A percentile compares a stretch with the other conserved stretches of the same genome.
Conservation (phyloP, 169 alveolate genomes). For the Amoebophrya sp. region DNA sequence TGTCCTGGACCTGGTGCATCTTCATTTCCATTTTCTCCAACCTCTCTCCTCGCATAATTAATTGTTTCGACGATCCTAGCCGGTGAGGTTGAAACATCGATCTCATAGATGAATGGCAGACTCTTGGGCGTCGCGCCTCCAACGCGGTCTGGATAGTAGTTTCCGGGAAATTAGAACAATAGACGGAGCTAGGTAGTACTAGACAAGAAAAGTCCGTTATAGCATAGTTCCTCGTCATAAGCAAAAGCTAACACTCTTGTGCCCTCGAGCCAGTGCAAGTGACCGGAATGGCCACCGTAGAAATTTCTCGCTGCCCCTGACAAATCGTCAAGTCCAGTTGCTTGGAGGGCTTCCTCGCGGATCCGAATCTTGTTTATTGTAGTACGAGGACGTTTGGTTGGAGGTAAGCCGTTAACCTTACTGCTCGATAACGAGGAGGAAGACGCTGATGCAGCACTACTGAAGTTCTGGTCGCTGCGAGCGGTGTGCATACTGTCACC, state of each 20-base stretch:
- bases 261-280: constrained; percentile 20
- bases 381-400: too few species aligned
- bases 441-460: too few species aligned
- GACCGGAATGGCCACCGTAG: background rate
- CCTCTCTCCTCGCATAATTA: background rate
- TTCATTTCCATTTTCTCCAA: too few species aligned
- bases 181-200: too few species aligned
- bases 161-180: too few species aligned
- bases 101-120: background rate
- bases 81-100: background rate
- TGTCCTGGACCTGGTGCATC: too few species aligned
- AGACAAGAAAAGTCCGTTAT: too few species aligned
- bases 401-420: too few species aligned
- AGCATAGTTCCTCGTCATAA: background rate
- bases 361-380: background rate
- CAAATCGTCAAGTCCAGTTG: background rate
- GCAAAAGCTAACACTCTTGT: background rate
- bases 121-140: background rate
- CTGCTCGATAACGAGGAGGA: too few species aligned
- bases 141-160: background rate
- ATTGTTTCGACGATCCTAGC: background rate
- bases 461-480: too few species aligned
- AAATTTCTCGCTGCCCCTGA: background rate
- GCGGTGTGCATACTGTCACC: too few species aligned
- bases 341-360: background rate